These are phyloP conservation scores for Cairneyella variabilis DNA, from an alignment of 495 filamentous ascomycete genomes.

Conservation along the genomic window DNA sequence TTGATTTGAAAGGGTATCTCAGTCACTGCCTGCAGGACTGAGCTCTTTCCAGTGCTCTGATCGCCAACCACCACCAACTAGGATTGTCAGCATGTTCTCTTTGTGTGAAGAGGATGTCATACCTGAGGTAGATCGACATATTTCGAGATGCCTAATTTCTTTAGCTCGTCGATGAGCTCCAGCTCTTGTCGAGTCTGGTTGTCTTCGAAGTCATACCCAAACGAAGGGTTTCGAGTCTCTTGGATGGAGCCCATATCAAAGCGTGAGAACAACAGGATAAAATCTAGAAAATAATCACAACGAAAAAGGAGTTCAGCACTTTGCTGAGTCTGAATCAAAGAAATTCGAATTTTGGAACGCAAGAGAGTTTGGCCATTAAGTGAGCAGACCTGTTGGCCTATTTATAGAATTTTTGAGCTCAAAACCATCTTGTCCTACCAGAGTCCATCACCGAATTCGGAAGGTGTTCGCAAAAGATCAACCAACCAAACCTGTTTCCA, in stretches of 20 bases:
- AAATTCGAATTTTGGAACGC: not conserved
- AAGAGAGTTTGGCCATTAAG: not conserved
- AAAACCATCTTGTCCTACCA: not conserved
- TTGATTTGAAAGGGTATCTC: conserved; percentile 54
- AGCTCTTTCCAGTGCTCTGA: conserved; percentile 58
- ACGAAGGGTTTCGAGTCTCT: not conserved
- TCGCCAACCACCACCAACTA: conserved; percentile 62
- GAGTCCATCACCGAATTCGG: too few relatives aligned
- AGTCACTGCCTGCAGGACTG: conserved; percentile 62
- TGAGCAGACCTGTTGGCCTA: too few relatives aligned
- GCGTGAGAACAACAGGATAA: not conserved
- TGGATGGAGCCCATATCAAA: not conserved
- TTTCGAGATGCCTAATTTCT: conserved; percentile 1
- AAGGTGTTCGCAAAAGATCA: too few relatives aligned
- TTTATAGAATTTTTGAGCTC: not conserved
- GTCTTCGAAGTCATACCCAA: conserved; percentile 10
- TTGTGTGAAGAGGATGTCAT: conserved; percentile 2
- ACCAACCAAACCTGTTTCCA: conserved; percentile 1
- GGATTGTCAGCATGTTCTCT: conserved; percentile 40
- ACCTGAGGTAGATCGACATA: conserved; percentile 10
- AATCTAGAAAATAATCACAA: not conserved
- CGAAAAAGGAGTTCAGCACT: not conserved
- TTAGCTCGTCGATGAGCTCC: conserved; percentile 13
- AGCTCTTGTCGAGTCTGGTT: conserved; percentile 7
- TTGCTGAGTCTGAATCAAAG: not conserved